Evolutionary conservation across 1,139 yeast species (phyloP), one percentile per base, ranked within the genome.

Genomic region (Hyphopichia buzzinii): DNA sequence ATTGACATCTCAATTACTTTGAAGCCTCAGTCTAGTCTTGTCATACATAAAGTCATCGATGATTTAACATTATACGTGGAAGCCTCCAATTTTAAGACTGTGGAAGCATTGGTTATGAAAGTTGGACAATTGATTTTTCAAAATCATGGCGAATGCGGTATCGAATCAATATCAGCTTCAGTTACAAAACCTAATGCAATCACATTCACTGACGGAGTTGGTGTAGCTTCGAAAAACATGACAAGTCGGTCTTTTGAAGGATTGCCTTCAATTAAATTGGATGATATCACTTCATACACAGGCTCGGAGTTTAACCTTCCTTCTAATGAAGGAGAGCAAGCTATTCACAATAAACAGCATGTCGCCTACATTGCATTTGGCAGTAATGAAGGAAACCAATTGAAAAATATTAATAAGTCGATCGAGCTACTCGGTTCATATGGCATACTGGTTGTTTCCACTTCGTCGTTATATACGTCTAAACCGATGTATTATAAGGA

Each of bases 111-210:
- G 41, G 95, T 86, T 3, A 76, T 81, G 41, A 75, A 80, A 10
- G 82, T 88, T 17, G 83, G 89, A 4, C 86, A 82, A 48, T 59
- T 83, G 34, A 67, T 82, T 3, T 68, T 77, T 35, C 73, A 72
- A 40, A 55, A 57, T 25, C 53, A 59, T 35, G 54, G 57, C 7
- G 43, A 46, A 2, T 46, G 55, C 4, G 62, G 65, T 26, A 74
- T 79, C 4, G 62, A 63, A 4, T 39, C 50, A 7, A 68, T 72
- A n/a, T 40, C 49, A 3, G 90, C 85, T 1, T 71, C 70, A 17
- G 95, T 89, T 1, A 77, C 82, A 29, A 92, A 92, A 57, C 90
- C 96, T 2, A 84, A 88, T 52, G 97, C 97, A 1, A 78, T 92
- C 23, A 83, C 88, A 3, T 82, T 74, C 53, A 88, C 97, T 0